phyloP scores from a whole-genome alignment of 352 stramenopile genomes.

The Phytopythium chamaehyphon region DNA sequence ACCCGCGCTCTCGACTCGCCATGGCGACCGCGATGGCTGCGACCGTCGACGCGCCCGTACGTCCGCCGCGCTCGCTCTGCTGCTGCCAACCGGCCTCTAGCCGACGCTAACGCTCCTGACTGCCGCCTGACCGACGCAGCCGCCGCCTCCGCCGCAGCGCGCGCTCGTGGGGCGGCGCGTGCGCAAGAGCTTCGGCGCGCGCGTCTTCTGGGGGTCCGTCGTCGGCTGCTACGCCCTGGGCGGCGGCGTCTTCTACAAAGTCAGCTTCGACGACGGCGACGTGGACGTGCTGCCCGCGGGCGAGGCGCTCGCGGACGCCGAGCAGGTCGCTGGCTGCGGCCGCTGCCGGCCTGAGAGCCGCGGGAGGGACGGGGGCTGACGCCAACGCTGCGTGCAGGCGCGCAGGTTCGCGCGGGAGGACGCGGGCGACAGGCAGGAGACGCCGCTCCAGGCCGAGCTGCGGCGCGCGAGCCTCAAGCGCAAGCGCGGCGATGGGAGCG shows the following conservation, averaged over 20 bases:
- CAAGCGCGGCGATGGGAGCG: constrained; percentile 33
- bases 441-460: constrained; percentile 26
- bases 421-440: not conserved
- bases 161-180: constrained; percentile 33
- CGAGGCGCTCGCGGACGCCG: constrained; percentile 47
- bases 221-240: constrained; percentile 52
- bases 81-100: not conserved
- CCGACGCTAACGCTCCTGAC: not conserved
- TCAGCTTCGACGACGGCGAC: constrained; percentile 80
- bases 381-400: constrained; percentile 13
- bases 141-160: too few species aligned
- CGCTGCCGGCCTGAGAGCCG: too few species aligned
- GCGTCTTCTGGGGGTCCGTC: constrained; percentile 64
- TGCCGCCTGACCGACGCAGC: too few species aligned
- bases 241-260: constrained; percentile 63
- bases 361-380: too few species aligned
- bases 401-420: constrained; percentile 23
- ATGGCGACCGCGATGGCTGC: too few species aligned
- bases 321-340: constrained; percentile 23
- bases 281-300: constrained; percentile 61
- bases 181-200: constrained; percentile 65
- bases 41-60: too few species aligned
- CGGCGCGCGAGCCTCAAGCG: constrained; percentile 32
- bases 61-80: too few species aligned
- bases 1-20: too few species aligned